Percentiles rank a stretch among this genome's conserved stretches.
Conservation (phyloP, 164 flowering plant genomes). For the Cinnamomum chago region DNA sequence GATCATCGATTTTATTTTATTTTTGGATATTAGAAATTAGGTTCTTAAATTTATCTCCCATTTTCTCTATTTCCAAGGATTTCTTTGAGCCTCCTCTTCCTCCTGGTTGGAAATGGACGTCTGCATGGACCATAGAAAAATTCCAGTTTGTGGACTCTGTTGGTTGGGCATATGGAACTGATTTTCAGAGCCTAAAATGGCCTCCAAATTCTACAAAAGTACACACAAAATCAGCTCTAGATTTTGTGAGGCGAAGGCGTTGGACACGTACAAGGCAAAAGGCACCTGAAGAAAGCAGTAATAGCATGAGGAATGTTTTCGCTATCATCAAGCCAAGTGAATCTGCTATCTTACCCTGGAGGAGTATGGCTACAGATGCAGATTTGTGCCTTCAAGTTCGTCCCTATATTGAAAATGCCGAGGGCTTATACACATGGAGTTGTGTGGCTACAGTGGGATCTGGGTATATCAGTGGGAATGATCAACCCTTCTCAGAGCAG, state of each 20-base stretch:
- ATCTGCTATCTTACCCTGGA: slow-evolving; percentile 82
- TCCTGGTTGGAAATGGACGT: slow-evolving; percentile 68
- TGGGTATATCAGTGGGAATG: slow-evolving; percentile 37
- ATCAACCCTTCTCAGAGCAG: slow-evolving; percentile 49
- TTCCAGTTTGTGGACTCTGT: slow-evolving; percentile 56
- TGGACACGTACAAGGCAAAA: slow-evolving; percentile 64
- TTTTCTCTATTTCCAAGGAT: slow-evolving; percentile 39
- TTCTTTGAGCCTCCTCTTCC: slow-evolving; percentile 74
- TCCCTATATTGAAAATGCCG: slow-evolving; percentile 49
- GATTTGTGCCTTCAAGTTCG: slow-evolving; percentile 73
- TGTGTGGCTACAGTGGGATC: slow-evolving; percentile 44
- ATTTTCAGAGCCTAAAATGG: slow-evolving; percentile 58
- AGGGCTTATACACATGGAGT: slow-evolving; percentile 66
- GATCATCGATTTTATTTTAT: neutral
- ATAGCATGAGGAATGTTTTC: slow-evolving; percentile 19
- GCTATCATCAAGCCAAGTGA: slow-evolving; percentile 58
- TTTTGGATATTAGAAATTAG: neutral
- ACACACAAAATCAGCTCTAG: slow-evolving; percentile 39
- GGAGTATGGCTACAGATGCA: slow-evolving; percentile 48
- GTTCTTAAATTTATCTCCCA: neutral
- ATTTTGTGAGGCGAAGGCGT: slow-evolving; percentile 65
- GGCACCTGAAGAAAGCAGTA: slow-evolving; percentile 14
- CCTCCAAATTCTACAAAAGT: slow-evolving; percentile 55
- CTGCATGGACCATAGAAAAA: slow-evolving; percentile 64
- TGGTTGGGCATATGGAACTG: slow-evolving; percentile 82